Evolutionary conservation across 331 rosid genomes (phyloP).

Genomic region (Prunus yedoensis): DNA sequence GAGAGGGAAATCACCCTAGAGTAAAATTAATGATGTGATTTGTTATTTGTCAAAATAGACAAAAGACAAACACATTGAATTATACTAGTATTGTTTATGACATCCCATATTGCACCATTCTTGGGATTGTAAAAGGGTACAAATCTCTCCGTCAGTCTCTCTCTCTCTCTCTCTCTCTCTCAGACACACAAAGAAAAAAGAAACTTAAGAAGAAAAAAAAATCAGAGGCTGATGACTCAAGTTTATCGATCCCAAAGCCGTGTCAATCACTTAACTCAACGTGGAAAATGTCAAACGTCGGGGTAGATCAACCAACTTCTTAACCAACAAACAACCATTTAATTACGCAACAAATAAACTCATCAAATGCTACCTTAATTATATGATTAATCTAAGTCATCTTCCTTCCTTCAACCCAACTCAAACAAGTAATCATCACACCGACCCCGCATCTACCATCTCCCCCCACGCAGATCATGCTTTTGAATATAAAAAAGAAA

Average conservation of each 20-base stretch:
- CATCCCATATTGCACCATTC: conserved; percentile 30
- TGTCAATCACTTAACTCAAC: conserved; percentile 42
- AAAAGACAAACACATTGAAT: conserved; percentile 19
- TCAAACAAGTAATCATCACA: background rate
- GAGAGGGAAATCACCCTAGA: background rate
- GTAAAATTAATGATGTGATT: background rate
- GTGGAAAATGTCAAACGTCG: conserved; percentile 36
- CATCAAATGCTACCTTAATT: conserved; percentile 15
- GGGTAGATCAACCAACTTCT: conserved; percentile 33
- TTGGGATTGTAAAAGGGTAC: conserved; percentile 28
- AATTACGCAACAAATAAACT: background rate
- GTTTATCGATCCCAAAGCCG: conserved; percentile 50
- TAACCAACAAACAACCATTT: conserved; percentile 25
- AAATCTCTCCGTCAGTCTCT: conserved; percentile 7
- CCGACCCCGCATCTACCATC: conserved; percentile 19
- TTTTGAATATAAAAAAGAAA: background rate
- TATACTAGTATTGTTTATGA: conserved; percentile 7
- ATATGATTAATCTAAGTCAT: background rate
- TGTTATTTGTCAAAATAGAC: conserved; percentile 10
- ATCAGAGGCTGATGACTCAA: background rate
- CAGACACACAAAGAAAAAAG: background rate
- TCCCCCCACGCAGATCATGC: conserved; percentile 5
- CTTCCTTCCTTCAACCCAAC: background rate
- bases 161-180: conserved; percentile 1
- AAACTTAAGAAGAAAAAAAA: background rate